Base-by-base conservation (phyloP, 169 alveolate species). In the Eimeria necatrix region DNA sequence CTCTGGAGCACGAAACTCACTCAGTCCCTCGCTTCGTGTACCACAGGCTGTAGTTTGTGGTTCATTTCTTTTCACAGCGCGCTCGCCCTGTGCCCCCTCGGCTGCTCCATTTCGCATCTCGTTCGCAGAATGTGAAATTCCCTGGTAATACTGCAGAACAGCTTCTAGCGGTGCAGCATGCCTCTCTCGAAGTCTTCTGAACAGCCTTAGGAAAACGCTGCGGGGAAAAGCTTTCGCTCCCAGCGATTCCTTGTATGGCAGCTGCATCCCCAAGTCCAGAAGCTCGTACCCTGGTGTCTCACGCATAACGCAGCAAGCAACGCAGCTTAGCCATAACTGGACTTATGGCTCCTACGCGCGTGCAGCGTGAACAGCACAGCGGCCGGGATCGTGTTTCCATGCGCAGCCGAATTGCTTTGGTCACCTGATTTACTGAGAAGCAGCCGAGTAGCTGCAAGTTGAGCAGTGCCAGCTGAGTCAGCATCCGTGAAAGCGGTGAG, bases 261-360 rank as follows among this genome's bases (percentile, higher is more conserved):
- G 24, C 24, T 74, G 61, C 95, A 91, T 91, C 24, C 95, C 95
- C 4, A 91, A 22, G 59, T 91, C 95, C 95, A 81, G 73, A 49
- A 81, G 90, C 68, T 81, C 73, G 14, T 81, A 81, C 52, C 90
- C 90, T 81, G 71, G 12, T 46, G 41, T 59, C 24, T n/a, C 64
- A 20, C 86, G 32, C 64, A 76, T 49, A 49, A 76, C 86, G 51
- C 4, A 16, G 59, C 22, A 73, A 26, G 24, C 84, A 12, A 41
- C 32, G 64, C 86, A 76, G 86, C 32, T 32, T 32, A 32, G 41
- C 41, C 41, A 32, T 32, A 32, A 32, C 41, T 32, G 41, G 2
- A 32, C 41, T 32, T 32, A 32, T 2, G 41, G 2, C 41, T 32
- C 41, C 41, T 32, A 32, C 41, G 41, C 41, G 41, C 41, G 41